Conservation (phyloP, 139 green algal genomes). For the Closterium sp. region DNA sequence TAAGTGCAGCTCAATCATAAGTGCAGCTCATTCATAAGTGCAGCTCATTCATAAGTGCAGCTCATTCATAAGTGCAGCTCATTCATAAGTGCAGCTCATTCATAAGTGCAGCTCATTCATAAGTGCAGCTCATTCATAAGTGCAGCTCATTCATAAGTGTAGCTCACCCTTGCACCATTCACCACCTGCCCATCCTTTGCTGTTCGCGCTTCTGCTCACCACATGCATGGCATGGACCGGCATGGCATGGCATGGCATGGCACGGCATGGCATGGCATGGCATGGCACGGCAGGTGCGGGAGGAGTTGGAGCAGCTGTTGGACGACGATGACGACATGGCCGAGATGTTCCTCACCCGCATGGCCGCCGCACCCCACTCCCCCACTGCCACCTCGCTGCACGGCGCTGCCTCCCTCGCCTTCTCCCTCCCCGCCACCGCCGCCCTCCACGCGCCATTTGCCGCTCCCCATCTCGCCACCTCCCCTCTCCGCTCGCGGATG, state of each 20-base stretch:
- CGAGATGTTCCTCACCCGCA: slow-evolving; percentile 58
- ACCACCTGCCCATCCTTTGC: neutral
- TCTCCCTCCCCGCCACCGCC: neutral
- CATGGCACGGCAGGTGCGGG: slow-evolving; percentile 30
- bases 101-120: too few species aligned
- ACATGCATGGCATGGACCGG: too few species aligned
- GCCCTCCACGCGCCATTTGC: neutral
- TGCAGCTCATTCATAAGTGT: too few species aligned
- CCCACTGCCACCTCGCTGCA: slow-evolving; percentile 14
- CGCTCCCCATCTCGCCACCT: neutral
- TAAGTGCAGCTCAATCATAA: too few species aligned
- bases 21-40: too few species aligned
- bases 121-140: too few species aligned
- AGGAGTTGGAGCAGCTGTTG: slow-evolving; percentile 54
- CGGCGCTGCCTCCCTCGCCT: neutral
- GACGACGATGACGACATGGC: slow-evolving; percentile 62
- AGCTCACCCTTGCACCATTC: neutral
- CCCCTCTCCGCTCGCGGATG: neutral
- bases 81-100: too few species aligned
- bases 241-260: neutral
- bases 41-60: too few species aligned
- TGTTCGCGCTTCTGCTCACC: neutral
- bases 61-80: too few species aligned
- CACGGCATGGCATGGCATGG: neutral
- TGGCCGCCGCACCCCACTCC: neutral